These are phyloP conservation scores for Massarina eburnea DNA, from an alignment of 2,329 filamentous ascomycete genomes.

Conservation along the genomic window DNA sequence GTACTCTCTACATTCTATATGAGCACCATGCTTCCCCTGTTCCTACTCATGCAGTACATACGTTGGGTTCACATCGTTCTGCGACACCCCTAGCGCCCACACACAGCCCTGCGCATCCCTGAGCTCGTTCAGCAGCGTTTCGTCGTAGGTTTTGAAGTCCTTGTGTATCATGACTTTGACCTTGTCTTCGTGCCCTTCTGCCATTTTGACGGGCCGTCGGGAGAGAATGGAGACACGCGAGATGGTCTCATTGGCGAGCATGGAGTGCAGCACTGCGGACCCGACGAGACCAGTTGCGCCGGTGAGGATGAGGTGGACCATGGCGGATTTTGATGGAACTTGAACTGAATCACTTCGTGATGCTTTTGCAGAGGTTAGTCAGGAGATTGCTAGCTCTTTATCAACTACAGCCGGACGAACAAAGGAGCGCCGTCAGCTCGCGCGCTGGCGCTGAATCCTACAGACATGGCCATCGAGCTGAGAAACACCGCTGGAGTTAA, in stretches of 20 bases:
- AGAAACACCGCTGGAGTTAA: too few species aligned
- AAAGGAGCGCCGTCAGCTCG: too few species aligned
- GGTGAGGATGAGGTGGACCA: conserved; percentile 48
- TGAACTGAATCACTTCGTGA: too few species aligned
- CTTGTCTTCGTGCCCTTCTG: conserved; percentile 59
- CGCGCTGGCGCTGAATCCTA: too few species aligned
- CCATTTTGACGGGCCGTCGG: conserved; percentile 65
- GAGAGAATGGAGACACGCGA: conserved; percentile 69
- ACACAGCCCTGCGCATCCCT: conserved; percentile 68
- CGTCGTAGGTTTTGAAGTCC: conserved; percentile 65
- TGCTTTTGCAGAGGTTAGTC: background rate
- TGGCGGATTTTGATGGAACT: background rate
- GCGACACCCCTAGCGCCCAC: conserved; percentile 72
- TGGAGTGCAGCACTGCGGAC: conserved; percentile 41
- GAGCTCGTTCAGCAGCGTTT: conserved; percentile 60
- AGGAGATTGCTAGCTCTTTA: background rate
- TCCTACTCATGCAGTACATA: conserved; percentile 33
- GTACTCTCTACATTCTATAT: conserved; percentile 55
- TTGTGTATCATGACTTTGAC: conserved; percentile 68
- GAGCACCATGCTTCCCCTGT: background rate
- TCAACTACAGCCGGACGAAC: too few species aligned
- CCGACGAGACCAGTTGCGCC: conserved; percentile 49
- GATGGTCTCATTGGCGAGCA: conserved; percentile 49
- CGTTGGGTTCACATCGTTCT: conserved; percentile 61
- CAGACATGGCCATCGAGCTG: too few species aligned